Evolutionary conservation across 2,329 filamentous ascomycete genomes (phyloP).

Genomic region (Alternaria gaisen): DNA sequence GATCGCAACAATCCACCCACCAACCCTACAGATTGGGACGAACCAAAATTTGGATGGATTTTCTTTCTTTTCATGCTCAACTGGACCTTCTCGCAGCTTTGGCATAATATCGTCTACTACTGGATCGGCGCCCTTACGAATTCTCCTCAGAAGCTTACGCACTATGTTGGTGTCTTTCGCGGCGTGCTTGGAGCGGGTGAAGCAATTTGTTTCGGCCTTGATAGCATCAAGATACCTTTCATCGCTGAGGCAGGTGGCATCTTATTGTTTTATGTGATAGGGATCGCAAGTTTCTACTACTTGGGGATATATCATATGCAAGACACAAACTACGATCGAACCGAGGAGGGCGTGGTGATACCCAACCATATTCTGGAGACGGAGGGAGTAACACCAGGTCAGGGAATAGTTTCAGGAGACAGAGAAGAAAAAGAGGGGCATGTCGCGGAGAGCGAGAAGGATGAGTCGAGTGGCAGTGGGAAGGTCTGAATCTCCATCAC

Average conservation of each 20-base stretch:
- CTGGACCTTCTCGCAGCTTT: constrained; percentile 44
- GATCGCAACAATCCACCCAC: constrained; percentile 33
- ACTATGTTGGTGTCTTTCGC: constrained; percentile 44
- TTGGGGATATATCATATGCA: constrained; percentile 40
- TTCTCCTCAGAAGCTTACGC: constrained; percentile 43
- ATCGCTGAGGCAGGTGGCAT: constrained; percentile 42
- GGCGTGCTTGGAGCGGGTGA: constrained; percentile 44
- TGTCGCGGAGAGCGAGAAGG: constrained; percentile 1
- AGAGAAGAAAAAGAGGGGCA: not conserved
- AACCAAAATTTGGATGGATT: constrained; percentile 37
- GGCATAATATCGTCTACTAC: constrained; percentile 46
- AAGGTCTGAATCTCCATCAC: not conserved
- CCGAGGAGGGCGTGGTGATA: constrained; percentile 36
- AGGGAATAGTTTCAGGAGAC: constrained; percentile 20
- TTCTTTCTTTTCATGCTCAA: constrained; percentile 44
- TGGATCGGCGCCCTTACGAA: constrained; percentile 46
- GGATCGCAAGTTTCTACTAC: constrained; percentile 39
- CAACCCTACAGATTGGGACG: constrained; percentile 40
- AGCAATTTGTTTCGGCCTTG: constrained; percentile 43
- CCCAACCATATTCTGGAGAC: constrained; percentile 41
- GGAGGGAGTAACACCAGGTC: constrained; percentile 28
- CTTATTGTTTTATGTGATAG: constrained; percentile 40
- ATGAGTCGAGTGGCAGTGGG: not conserved
- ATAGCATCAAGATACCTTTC: constrained; percentile 42
- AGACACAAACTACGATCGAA: constrained; percentile 42